These are phyloP conservation scores for Evernia prunastri DNA, from an alignment of 495 filamentous ascomycete species.

Conservation along the genomic window DNA sequence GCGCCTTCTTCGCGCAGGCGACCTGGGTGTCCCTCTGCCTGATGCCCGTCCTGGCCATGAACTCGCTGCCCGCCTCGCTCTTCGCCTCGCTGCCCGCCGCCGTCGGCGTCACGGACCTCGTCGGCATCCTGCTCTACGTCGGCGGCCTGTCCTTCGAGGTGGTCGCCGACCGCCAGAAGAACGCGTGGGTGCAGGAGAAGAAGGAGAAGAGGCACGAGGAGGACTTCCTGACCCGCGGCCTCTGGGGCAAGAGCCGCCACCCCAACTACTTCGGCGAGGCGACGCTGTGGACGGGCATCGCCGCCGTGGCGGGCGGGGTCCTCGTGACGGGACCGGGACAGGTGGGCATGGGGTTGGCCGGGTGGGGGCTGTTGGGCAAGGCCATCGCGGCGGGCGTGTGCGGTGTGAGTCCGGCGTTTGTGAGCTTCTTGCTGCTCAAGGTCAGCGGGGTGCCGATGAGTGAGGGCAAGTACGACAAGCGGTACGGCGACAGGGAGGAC, in stretches of 20 bases:
- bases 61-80: conserved; percentile 47
- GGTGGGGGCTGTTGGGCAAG: conserved; percentile 33
- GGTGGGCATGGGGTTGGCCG: conserved; percentile 45
- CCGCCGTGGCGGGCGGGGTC: conserved; percentile 44
- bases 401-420: conserved; percentile 55
- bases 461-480: conserved; percentile 59
- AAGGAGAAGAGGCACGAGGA: conserved; percentile 54
- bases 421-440: conserved; percentile 53
- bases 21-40: conserved; percentile 56
- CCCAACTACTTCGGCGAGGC: conserved; percentile 65
- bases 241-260: conserved; percentile 55
- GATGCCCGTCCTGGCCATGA: conserved; percentile 53
- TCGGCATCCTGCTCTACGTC: conserved; percentile 48
- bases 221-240: conserved; percentile 51
- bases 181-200: conserved; percentile 48
- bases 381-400: conserved; percentile 41
- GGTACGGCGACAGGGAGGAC: conserved; percentile 55
- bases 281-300: conserved; percentile 58
- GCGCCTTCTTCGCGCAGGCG: conserved; percentile 53
- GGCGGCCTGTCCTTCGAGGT: conserved; percentile 54
- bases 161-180: conserved; percentile 54
- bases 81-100: conserved; percentile 37
- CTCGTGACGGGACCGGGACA: conserved; percentile 39
- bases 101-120: conserved; percentile 42
- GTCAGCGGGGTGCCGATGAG: conserved; percentile 54